Evolutionary conservation across 768 basidiomycete species (phyloP).

Genomic region (Auriscalpium microsporum): DNA sequence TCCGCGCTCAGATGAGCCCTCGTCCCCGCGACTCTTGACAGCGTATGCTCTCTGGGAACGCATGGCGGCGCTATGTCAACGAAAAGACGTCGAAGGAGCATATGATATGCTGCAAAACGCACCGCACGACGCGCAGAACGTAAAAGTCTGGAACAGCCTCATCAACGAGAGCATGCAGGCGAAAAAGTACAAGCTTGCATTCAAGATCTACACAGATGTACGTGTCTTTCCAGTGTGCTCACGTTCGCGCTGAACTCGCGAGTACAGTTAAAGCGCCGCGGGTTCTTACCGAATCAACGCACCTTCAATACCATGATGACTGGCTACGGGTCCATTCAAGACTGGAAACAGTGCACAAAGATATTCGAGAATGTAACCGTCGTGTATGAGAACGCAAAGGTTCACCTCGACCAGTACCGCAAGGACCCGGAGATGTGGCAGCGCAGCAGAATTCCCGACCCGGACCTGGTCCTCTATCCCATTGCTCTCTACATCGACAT

Average conservation of each 20-base stretch:
- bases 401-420: conserved; percentile 29
- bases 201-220: conserved; percentile 65
- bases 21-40: conserved; percentile 25
- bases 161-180: conserved; percentile 57
- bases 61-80: conserved; percentile 47
- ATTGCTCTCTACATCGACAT: conserved; percentile 58
- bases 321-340: conserved; percentile 51
- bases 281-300: conserved; percentile 56
- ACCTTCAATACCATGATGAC: conserved; percentile 67
- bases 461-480: conserved; percentile 23
- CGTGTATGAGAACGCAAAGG: conserved; percentile 50
- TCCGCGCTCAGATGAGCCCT: too few species aligned
- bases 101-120: conserved; percentile 57
- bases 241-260: not conserved
- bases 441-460: conserved; percentile 12
- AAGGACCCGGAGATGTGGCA: too few species aligned
- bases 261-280: conserved; percentile 75
- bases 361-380: conserved; percentile 55
- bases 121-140: conserved; percentile 68
- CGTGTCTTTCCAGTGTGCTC: conserved; percentile 10
- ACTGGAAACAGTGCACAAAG: conserved; percentile 51
- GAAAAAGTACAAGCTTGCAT: conserved; percentile 49
- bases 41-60: conserved; percentile 56
- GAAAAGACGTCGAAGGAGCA: conserved; percentile 52
- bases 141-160: conserved; percentile 71